These are phyloP conservation scores for Baorangia bicolor DNA, from an alignment of 768 basidiomycete genomes.

Conservation along the genomic window DNA sequence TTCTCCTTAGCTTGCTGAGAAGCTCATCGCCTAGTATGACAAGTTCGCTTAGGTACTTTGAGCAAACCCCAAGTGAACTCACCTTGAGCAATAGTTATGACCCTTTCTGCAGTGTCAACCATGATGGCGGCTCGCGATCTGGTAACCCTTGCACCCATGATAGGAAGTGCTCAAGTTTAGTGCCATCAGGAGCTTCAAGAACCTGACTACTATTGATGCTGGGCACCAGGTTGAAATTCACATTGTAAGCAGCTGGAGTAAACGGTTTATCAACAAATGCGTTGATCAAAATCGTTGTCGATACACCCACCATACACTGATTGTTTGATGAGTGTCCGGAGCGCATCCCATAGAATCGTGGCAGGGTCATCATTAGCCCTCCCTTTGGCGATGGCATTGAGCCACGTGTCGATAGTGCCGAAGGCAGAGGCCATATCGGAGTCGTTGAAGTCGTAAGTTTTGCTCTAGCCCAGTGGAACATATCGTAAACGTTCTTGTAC, in stretches of 20 bases:
- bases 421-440: constrained; percentile 95
- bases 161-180: constrained; percentile 87
- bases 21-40: constrained; percentile 72
- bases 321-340: constrained; percentile 92
- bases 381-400: constrained; percentile 77
- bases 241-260: constrained; percentile 84
- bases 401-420: constrained; percentile 89
- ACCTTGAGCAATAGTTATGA: constrained; percentile 93
- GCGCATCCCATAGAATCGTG: constrained; percentile 90
- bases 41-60: constrained; percentile 1
- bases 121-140: constrained; percentile 90
- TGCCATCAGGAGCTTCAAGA: constrained; percentile 84
- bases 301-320: constrained; percentile 94
- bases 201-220: constrained; percentile 53
- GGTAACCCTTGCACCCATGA: constrained; percentile 88
- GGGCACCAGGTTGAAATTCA: constrained; percentile 87
- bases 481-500: constrained; percentile 97
- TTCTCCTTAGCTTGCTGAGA: constrained; percentile 85
- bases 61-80: constrained; percentile 13
- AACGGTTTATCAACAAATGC: constrained; percentile 88
- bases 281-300: constrained; percentile 94
- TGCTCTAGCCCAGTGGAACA: constrained; percentile 95
- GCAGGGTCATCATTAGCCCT: constrained; percentile 90
- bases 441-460: constrained; percentile 98
- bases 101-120: constrained; percentile 89